A percentile compares a stretch with the other conserved stretches of the same genome.
phyloP scores from a whole-genome alignment of 768 basidiomycete species.

The Hysterangium stoloniferum region DNA sequence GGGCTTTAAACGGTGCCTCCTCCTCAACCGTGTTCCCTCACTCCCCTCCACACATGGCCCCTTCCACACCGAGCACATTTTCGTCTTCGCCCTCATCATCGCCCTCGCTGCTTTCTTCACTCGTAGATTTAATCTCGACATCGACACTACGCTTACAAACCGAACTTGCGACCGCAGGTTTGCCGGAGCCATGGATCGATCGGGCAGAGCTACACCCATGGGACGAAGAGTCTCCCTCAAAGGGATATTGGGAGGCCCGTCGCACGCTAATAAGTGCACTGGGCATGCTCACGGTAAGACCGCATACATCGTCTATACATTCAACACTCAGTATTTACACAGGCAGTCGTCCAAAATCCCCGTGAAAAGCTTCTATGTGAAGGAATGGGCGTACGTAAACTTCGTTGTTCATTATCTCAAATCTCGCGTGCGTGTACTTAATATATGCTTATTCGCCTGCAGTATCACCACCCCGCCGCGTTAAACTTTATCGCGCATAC shows the following conservation, averaged over 20 bases:
- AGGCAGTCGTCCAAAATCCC: slow-evolving; percentile 12
- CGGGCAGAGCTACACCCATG: slow-evolving; percentile 6
- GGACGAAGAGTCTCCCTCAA: slow-evolving; percentile 4
- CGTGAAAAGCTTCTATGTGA: slow-evolving; percentile 9
- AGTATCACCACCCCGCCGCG: slow-evolving; percentile 12
- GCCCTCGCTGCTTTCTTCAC: slow-evolving; percentile 2
- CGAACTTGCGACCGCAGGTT: slow-evolving; percentile 4
- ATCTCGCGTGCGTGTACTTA: neutral
- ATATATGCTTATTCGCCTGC: neutral
- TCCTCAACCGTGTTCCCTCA: no score
- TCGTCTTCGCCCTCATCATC: neutral
- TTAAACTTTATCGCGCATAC: slow-evolving; percentile 6
- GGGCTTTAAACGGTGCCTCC: no score
- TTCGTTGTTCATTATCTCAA: neutral
- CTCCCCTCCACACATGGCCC: no score
- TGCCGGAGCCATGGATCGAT: slow-evolving; percentile 9
- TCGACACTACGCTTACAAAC: slow-evolving; percentile 3
- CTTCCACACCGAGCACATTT: neutral
- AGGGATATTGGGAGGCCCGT: slow-evolving; percentile 8
- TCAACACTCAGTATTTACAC: neutral
- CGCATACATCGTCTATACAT: neutral
- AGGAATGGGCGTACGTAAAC: neutral
- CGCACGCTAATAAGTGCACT: slow-evolving; percentile 7
- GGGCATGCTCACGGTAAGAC: slow-evolving; percentile 8
- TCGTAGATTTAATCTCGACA: slow-evolving; percentile 1